These are phyloP conservation scores for Wickerhamiella shivajii DNA, from an alignment of 805 yeast species.

Conservation along the genomic window DNA sequence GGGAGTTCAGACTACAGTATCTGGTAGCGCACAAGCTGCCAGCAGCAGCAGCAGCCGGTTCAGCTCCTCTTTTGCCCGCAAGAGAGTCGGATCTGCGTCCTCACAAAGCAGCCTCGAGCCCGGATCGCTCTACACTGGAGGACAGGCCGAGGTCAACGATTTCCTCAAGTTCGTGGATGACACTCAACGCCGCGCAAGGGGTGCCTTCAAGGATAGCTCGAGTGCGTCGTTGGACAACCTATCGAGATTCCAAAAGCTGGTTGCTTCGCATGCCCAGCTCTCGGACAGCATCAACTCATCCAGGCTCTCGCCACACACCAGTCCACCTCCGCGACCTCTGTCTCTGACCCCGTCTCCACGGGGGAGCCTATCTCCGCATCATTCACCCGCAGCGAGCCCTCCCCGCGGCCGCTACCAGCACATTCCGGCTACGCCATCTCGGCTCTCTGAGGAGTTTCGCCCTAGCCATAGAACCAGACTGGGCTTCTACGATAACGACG, in stretches of 20 bases:
- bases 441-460: slow-evolving; percentile 23
- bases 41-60: too few relatives aligned
- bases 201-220: slow-evolving; percentile 11
- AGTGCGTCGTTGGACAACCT: slow-evolving; percentile 2
- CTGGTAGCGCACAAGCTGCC: too few relatives aligned
- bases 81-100: slow-evolving; percentile 5
- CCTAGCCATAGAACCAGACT: slow-evolving; percentile 11
- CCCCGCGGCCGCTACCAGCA: slow-evolving; percentile 14
- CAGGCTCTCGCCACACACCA: background rate
- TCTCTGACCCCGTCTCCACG: slow-evolving; percentile 11
- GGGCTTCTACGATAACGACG: slow-evolving; percentile 14
- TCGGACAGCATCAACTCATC: slow-evolving; percentile 5
- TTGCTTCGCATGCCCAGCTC: slow-evolving; percentile 4
- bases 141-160: slow-evolving; percentile 38
- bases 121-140: slow-evolving; percentile 33
- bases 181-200: slow-evolving; percentile 13
- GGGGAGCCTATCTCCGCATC: too few relatives aligned
- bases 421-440: slow-evolving; percentile 25
- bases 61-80: slow-evolving; percentile 27
- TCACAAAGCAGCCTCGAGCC: slow-evolving; percentile 21
- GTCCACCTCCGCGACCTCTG: slow-evolving; percentile 2
- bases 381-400: slow-evolving; percentile 9
- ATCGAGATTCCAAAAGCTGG: too few relatives aligned
- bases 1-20: too few relatives aligned
- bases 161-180: slow-evolving; percentile 56